Evolutionary conservation across 192 early-diverging fungal genomes (phyloP).

Genomic region (Bifiguratus adelaidae): DNA sequence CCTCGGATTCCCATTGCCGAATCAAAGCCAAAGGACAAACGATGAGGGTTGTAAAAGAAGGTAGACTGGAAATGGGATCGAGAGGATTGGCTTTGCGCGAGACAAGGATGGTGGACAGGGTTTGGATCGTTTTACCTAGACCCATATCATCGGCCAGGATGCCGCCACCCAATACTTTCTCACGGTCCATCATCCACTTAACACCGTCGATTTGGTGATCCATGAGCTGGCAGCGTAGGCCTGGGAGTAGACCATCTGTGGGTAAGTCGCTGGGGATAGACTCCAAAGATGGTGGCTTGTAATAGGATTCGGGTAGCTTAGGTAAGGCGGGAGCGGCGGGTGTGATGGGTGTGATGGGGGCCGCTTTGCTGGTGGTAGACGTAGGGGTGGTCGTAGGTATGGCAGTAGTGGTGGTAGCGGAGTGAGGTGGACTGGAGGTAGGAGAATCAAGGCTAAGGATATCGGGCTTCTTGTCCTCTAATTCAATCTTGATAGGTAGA

Average conservation of each 20-base stretch:
- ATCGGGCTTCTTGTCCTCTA: too few species aligned
- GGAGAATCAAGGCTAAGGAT: too few species aligned
- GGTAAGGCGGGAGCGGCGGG: too few species aligned
- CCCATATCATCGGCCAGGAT: slow-evolving; percentile 32
- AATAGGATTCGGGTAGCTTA: too few species aligned
- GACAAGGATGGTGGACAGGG: slow-evolving; percentile 13
- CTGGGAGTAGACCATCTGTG: not conserved
- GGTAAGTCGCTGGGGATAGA: slow-evolving; percentile 12
- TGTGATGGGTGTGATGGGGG: too few species aligned
- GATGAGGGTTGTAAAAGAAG: slow-evolving; percentile 13
- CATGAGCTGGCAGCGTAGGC: slow-evolving; percentile 10
- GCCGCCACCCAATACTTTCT: slow-evolving; percentile 14
- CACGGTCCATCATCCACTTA: slow-evolving; percentile 25
- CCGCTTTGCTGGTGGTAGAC: too few species aligned
- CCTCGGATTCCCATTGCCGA: slow-evolving; percentile 20
- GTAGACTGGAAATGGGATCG: not conserved
- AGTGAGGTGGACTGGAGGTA: too few species aligned
- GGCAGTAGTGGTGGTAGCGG: too few species aligned
- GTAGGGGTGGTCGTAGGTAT: too few species aligned
- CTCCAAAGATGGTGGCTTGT: slow-evolving; percentile 10
- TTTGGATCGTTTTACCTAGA: slow-evolving; percentile 27
- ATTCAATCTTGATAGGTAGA: too few species aligned
- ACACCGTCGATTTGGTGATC: slow-evolving; percentile 19
- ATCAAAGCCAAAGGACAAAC: slow-evolving; percentile 21
- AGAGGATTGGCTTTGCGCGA: not conserved